These are phyloP conservation scores for Chamaecrista fasciculata DNA, from an alignment of 306 rosid species.

Conservation along the genomic window DNA sequence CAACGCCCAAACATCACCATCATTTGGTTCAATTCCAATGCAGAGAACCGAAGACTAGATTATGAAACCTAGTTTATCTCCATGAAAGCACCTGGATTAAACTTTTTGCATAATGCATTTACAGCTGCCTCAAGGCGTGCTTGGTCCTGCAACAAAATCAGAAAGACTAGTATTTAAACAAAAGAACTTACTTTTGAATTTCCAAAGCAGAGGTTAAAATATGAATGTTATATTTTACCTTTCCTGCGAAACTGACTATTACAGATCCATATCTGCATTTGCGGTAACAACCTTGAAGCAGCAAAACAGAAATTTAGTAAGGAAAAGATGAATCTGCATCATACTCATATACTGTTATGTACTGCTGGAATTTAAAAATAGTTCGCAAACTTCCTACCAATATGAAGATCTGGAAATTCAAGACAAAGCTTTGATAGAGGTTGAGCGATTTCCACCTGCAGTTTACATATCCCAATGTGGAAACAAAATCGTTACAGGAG, in stretches of 20 bases:
- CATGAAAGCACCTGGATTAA: conserved; percentile 55
- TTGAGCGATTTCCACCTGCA: conserved; percentile 85
- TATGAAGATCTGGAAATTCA: conserved; percentile 81
- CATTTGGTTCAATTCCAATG: conserved; percentile 21
- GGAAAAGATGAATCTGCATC: conserved; percentile 26
- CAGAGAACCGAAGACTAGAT: conserved; percentile 23
- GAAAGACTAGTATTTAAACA: not conserved
- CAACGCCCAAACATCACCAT: conserved; percentile 27
- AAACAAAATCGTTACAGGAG: not conserved
- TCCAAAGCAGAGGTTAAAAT: not conserved
- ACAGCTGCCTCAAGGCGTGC: conserved; percentile 57
- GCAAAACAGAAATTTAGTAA: conserved; percentile 24
- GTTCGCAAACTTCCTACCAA: conserved; percentile 53
- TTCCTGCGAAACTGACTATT: conserved; percentile 61
- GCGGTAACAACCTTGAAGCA: conserved; percentile 72
- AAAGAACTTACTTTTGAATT: not conserved
- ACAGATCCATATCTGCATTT: conserved; percentile 54
- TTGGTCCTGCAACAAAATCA: conserved; percentile 55
- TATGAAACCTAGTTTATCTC: conserved; percentile 36
- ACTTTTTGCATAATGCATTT: conserved; percentile 55
- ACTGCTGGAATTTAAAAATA: conserved; percentile 12
- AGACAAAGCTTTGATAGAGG: conserved; percentile 78
- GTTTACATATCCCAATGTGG: conserved; percentile 26
- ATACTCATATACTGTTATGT: conserved; percentile 13
- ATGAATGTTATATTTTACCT: conserved; percentile 49